Percentiles rank a stretch among this genome's conserved stretches.
Evolutionary conservation across 2,329 filamentous ascomycete genomes (phyloP).

Genomic region (Fusarium tuaranense): DNA sequence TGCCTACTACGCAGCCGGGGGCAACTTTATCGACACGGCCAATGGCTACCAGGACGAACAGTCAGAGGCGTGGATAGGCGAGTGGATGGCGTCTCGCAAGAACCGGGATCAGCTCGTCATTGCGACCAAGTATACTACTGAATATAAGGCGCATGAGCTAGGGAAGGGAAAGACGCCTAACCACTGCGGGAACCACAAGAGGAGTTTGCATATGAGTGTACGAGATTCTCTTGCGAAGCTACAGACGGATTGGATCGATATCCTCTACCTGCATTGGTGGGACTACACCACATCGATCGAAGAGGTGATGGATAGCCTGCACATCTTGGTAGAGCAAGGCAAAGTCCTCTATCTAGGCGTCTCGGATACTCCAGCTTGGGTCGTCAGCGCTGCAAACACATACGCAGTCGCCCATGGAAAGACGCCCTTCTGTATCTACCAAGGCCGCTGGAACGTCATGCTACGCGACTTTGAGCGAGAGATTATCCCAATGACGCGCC

Average conservation of each 20-base stretch:
- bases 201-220: not conserved
- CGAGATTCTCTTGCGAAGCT: not conserved
- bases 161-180: not conserved
- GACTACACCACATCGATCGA: not conserved
- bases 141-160: not conserved
- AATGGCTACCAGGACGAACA: not conserved
- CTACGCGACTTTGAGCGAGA: not conserved
- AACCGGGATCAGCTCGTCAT: not conserved
- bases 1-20: not conserved
- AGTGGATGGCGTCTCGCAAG: not conserved
- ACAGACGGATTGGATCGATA: not conserved
- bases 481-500: not conserved
- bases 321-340: not conserved
- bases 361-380: not conserved
- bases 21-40: not conserved
- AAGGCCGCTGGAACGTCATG: not conserved
- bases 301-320: not conserved
- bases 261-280: not conserved
- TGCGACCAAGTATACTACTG: not conserved
- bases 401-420: not conserved
- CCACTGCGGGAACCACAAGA: not conserved
- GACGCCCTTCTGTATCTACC: not conserved
- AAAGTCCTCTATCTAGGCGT: not conserved
- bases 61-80: not conserved
- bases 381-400: not conserved